Conservation (phyloP, 148 eudicot genomes). For the Talinum fruticosum region DNA sequence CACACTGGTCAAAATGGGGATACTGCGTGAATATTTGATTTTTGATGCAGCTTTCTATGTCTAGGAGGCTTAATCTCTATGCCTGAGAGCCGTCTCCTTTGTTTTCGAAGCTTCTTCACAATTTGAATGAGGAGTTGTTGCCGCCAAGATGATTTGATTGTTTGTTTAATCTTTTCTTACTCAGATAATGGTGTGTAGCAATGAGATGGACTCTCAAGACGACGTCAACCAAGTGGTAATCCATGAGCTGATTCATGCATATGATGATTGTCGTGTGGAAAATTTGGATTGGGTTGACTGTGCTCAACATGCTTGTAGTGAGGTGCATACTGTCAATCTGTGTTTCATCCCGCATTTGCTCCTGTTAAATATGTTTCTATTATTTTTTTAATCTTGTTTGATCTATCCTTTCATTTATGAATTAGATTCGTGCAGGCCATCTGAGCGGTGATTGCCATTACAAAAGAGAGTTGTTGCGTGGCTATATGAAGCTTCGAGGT, state of each 20-base stretch:
- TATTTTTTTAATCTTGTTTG: not conserved
- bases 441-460: conserved; percentile 93
- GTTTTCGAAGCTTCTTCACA: not conserved
- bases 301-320: conserved; percentile 97
- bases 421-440: conserved; percentile 90
- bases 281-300: conserved; percentile 88
- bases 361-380: not conserved
- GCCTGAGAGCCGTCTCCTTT: not conserved
- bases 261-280: conserved; percentile 85
- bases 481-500: conserved; percentile 73
- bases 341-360: not conserved
- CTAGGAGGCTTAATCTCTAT: not conserved
- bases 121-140: not conserved
- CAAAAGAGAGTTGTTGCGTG: conserved; percentile 81
- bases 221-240: conserved; percentile 87
- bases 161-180: not conserved
- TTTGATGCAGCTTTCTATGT: not conserved
- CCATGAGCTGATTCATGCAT: conserved; percentile 95
- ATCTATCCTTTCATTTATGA: conserved; percentile 4
- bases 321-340: conserved; percentile 44
- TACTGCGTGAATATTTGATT: not conserved
- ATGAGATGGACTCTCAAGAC: conserved; percentile 65
- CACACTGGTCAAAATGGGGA: not conserved
- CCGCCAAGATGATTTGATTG: not conserved
- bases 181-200: conserved; percentile 76